phyloP scores from a whole-genome alignment of 2,329 filamentous ascomycete genomes.

The Teratosphaeria destructans region DNA sequence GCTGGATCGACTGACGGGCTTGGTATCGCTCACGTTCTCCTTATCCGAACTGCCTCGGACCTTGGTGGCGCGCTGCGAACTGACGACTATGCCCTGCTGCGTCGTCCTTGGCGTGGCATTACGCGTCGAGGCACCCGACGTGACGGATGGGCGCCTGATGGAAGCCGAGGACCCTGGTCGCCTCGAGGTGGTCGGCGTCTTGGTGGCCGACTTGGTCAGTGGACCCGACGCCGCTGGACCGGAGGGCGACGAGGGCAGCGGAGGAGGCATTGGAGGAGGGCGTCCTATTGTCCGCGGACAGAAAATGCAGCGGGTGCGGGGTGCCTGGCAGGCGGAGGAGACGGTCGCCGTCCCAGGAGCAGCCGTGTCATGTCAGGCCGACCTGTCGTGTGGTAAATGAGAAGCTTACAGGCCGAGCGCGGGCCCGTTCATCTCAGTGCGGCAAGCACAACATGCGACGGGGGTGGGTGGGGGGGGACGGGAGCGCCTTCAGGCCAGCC shows the following conservation, averaged over 20 bases:
- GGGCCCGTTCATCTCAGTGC: not conserved
- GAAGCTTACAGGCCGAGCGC: not conserved
- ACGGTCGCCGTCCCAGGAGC: not conserved
- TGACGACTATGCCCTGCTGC: conserved; percentile 1
- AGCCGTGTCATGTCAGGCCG: not conserved
- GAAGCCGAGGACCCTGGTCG: not conserved
- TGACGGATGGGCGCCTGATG: not conserved
- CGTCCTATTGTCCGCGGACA: not conserved
- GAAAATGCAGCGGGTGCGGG: not conserved
- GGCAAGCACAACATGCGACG: not conserved
- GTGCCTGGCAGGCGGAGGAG: not conserved
- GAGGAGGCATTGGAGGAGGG: not conserved
- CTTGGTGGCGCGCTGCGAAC: conserved; percentile 10
- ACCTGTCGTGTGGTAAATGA: not conserved
- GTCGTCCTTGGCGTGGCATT: not conserved
- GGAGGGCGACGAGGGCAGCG: not conserved
- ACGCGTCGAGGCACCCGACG: not conserved
- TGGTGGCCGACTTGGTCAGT: not conserved
- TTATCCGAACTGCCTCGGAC: conserved; percentile 17
- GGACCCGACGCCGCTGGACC: not conserved
- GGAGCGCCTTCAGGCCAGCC: not conserved
- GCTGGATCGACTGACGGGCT: not conserved
- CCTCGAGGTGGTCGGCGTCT: not conserved
- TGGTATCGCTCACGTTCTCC: conserved; percentile 11
- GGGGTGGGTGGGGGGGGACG: not conserved